Base-by-base conservation (phyloP, 176 grass and related monocot species). In the Secale cereale region DNA sequence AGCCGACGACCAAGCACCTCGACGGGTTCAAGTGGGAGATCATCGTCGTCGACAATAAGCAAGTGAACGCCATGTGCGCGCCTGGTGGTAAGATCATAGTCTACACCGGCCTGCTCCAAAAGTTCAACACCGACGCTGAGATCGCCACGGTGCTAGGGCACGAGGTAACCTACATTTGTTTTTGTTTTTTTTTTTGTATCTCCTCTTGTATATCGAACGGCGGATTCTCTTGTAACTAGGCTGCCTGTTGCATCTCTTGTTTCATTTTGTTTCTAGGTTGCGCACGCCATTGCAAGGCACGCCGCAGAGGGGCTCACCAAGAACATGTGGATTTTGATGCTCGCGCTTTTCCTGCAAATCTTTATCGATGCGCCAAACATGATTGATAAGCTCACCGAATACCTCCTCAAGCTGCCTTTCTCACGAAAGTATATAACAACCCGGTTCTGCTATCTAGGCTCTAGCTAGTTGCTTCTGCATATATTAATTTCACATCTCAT, bases 221-320 rank as follows among this genome's bases (percentile, higher is more conserved):
- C 40, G 32, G 33, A 45, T 14, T 45, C 12, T 12, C 41, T 45
- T 45, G 41, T 45, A 43, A 43, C 11, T 43, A 12, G 40, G 32
- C 32, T 26, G 10, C 59, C n/a, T 68, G 16, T 7, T 68, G 31
- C 22, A 22, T 31, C 5, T 36, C 1, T 20, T 65, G 9, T 70
- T 27, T n/a, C 2, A 14, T 40, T 36, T 33, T 87, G 65, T 91
- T 14, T 7, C 45, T 85, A 97, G 95, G 90, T 97, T 33, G 95
- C 88, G 57, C 95, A 97, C 30, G 86, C 70, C 10, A 74, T 97
- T 78, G 95, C 92, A 27, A 91, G 95, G 39, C 95, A 97, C 19
- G 4, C 22, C 1, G 90, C 88, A 25, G 68, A 71, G 11, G 82
- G 91, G 82, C 87, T 70, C 88, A 88, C 94, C 63, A 71, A 40